Conservation (phyloP, 345 rosid species). For the Ricinus communis region DNA sequence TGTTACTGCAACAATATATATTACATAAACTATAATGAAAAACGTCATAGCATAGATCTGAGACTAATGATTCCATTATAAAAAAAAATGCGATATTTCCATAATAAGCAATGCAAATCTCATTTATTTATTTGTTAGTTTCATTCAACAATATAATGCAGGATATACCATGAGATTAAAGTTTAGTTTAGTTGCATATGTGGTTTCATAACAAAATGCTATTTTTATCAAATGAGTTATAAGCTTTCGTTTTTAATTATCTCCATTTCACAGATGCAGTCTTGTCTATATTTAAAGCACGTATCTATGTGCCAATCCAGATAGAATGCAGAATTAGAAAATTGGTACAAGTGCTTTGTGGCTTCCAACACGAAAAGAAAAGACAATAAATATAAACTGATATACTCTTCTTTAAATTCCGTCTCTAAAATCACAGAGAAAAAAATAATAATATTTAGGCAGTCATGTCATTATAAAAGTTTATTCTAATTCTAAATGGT, state of each 20-base stretch:
- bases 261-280: neutral
- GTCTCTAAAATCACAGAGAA: neutral
- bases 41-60: no score
- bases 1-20: no score
- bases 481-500: slow-evolving; percentile 11
- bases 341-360: neutral
- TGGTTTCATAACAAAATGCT: neutral
- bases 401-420: neutral
- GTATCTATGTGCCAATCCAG: neutral
- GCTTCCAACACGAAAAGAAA: slow-evolving; percentile 3
- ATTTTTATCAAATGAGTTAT: neutral
- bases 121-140: no score
- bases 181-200: neutral
- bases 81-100: no score
- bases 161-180: neutral
- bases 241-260: neutral
- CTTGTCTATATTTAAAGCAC: neutral
- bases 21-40: no score
- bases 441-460: neutral
- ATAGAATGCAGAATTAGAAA: neutral
- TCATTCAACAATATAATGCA: no score
- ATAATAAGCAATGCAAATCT: no score
- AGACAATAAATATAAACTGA: neutral
- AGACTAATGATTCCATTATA: no score
- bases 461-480: slow-evolving; percentile 11